Base-by-base conservation (phyloP, 2,329 filamentous ascomycete species). In the Botrytis fragariae region DNA sequence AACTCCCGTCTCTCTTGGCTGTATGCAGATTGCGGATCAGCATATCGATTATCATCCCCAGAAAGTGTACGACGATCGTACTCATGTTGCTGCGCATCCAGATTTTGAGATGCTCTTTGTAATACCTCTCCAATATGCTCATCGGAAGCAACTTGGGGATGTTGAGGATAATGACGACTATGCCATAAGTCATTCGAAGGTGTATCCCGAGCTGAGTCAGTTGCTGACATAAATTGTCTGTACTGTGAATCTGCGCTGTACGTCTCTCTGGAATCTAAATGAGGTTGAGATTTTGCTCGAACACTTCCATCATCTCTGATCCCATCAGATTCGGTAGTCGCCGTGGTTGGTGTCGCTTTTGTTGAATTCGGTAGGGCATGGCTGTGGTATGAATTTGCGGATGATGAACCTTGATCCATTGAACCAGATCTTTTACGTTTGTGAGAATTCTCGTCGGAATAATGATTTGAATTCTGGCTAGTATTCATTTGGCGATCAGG, bases 371-470 rank as follows among this genome's bases (percentile, higher is more conserved):
- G 79, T 69, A 77, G 74, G 48, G 78, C 81, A 72, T 82, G 79
- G 69, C 77, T 82, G 74, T 82, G 81, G 73, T 82, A 83, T n/a
- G 79, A 79, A 74, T 77, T 80, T 75, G 80, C 77, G 71, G 79
- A 81, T 22, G 79, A 77, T 48, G 79, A 78, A 42, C 75, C 77
- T 59, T 79, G 81, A 72, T 90, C 90, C 54, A 84, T 81, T 9
- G 91, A 93, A 63, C 85, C 83, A 10, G 92, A 93, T 74, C 92
- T 88, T 82, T 94, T 95, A 78, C 90, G 88, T 82, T 91, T 92
- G 77, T 89, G 86, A 29, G 86, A 83, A 25, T 78, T 80, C 51
- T 90, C 80, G 16, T 80, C 79, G 10, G 78, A 71, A 71, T 80
- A 78, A 22, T 74, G 44, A 54, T 74, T 73, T 32, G 75, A 73